Evolutionary conservation across 345 rosid genomes (phyloP).

Genomic region (Salix arbutifolia): DNA sequence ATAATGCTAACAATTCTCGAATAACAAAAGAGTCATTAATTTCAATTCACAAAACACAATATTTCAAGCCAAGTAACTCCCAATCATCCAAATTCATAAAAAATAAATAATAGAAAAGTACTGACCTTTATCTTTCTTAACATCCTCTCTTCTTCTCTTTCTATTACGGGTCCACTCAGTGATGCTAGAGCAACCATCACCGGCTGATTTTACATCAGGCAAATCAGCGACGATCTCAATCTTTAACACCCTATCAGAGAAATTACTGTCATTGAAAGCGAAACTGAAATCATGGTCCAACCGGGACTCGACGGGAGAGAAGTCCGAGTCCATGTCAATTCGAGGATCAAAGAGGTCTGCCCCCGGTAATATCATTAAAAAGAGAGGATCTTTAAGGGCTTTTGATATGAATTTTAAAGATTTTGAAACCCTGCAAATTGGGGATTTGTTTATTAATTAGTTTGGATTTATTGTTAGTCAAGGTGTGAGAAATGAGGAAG

Average conservation of each 20-base stretch:
- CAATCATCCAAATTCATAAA: not conserved
- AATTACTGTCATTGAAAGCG: constrained; percentile 72
- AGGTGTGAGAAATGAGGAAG: not conserved
- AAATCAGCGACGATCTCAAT: constrained; percentile 57
- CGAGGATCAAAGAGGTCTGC: constrained; percentile 43
- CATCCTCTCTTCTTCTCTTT: constrained; percentile 65
- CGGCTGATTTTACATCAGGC: constrained; percentile 39
- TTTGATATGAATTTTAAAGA: not conserved
- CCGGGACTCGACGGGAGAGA: constrained; percentile 24
- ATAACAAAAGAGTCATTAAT: not conserved
- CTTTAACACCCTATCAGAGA: constrained; percentile 73
- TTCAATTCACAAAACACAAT: not conserved
- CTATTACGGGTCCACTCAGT: constrained; percentile 67
- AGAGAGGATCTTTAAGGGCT: not conserved
- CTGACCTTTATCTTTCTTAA: constrained; percentile 42
- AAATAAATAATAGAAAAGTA: not conserved
- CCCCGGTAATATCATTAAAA: not conserved
- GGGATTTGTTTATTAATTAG: not conserved
- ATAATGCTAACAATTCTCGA: not conserved
- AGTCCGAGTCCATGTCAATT: constrained; percentile 43
- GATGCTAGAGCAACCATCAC: constrained; percentile 45
- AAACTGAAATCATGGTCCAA: constrained; percentile 57
- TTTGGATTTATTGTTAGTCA: not conserved
- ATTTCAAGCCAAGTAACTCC: not conserved
- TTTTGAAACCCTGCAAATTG: not conserved